Base-by-base conservation (phyloP, 148 eudicot genomes). In the Oxyria digyna region DNA sequence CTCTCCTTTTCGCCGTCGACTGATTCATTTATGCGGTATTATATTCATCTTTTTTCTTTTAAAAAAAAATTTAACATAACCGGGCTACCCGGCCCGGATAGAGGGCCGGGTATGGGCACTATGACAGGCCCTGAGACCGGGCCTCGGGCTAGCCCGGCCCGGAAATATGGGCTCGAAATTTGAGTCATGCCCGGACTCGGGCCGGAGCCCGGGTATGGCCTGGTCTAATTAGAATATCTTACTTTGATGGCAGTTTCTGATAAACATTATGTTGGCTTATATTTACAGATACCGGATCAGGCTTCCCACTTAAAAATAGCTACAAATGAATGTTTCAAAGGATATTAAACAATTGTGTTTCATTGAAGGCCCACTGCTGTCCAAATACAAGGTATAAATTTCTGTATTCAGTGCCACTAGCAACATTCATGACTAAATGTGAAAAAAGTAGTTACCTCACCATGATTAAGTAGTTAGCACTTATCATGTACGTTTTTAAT, bases 271-370 rank as follows among this genome's bases (percentile, higher is more conserved):
- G 71, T 35, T 65, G 55, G 6, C 52, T 57, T 67, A 42, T 21
- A 4, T 62, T 68, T 45, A 78, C 88, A 93, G 98, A 20, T 90
- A 85, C 68, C 96, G 96, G 21, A 88, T 94, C 75, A 82, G 98
- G 85, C 87, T 94, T 74, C 98, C 97, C 23, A 94, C 98, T 65
- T 96, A 86, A 75, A 94, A 94, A 76, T 97, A 94, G 83, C 80
- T 70, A 72, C 87, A 84, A 76, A 86, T 88, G 97, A 80, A 67
- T 68, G 81, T 94, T 66, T 90, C 98, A 3, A 90, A 90, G 82
- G 75, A 71, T 72, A 84, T 90, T 55, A 90, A 86, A 78, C 90
- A 90, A 79, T 82, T 77, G 86, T 87, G 98, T 42, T 81, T 52
- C 72, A 90, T 85, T 74, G 98, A 94, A 75, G 73, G 87, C 57